These are phyloP conservation scores for Solanum corneliomulleri DNA, from an alignment of 257 asterid species.

Conservation along the genomic window DNA sequence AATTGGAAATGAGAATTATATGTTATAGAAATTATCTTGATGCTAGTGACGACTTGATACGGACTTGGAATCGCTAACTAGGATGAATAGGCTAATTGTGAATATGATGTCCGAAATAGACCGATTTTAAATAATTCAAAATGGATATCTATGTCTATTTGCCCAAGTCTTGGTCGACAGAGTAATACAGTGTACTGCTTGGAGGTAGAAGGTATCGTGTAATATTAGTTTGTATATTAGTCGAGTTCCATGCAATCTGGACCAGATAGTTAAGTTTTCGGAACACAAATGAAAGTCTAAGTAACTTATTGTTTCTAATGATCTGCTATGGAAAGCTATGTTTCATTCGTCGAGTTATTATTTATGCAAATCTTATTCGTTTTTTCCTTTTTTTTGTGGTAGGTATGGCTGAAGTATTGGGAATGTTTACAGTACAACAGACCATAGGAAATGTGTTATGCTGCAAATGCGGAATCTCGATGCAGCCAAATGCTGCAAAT, in stretches of 20 bases:
- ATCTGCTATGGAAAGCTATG: background rate
- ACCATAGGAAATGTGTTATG: slow-evolving; percentile 22
- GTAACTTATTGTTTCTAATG: background rate
- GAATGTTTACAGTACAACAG: slow-evolving; percentile 22
- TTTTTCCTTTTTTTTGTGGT: background rate
- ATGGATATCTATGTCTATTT: background rate
- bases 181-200: background rate
- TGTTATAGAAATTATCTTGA: background rate
- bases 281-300: background rate
- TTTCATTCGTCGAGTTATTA: too few relatives aligned
- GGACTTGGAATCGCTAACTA: background rate
- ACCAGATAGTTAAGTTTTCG: background rate
- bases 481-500: slow-evolving; percentile 26
- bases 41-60: background rate
- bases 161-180: background rate
- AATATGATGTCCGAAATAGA: background rate
- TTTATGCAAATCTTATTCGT: background rate
- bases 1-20: background rate
- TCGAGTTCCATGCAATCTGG: background rate
- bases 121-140: background rate
- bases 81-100: background rate
- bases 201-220: background rate
- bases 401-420: slow-evolving; percentile 19
- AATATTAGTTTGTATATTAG: background rate
- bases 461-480: slow-evolving; percentile 31